Evolutionary conservation across 1,284 basidiomycete species (phyloP).

Genomic region (Melampsora larici-populina): DNA sequence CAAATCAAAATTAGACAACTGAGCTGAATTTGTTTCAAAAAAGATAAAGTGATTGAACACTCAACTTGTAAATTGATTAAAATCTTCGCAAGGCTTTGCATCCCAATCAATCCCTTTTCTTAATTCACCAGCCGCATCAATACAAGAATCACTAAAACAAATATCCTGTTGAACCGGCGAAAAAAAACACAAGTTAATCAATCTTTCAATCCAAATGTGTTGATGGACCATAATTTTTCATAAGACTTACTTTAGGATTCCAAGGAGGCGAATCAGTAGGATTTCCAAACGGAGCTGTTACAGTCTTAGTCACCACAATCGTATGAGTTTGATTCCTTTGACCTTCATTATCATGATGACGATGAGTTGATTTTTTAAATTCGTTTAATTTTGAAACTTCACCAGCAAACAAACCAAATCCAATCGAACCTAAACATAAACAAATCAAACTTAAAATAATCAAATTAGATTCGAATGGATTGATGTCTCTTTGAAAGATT

Average conservation of each 20-base stretch:
- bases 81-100: constrained; percentile 20
- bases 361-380: not conserved
- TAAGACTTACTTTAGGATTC: not conserved
- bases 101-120: constrained; percentile 15
- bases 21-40: not conserved
- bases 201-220: not conserved
- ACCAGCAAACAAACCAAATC: constrained; percentile 29
- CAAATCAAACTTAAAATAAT: constrained; percentile 13
- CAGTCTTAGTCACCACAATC: not conserved
- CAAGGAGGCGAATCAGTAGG: not conserved
- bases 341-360: no score
- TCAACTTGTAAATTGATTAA: constrained; percentile 19
- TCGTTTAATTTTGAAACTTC: not conserved
- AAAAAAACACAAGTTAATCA: not conserved
- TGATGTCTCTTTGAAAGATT: not conserved
- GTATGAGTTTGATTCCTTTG: not conserved
- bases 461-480: constrained; percentile 15
- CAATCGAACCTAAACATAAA: constrained; percentile 15
- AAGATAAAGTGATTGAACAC: constrained; percentile 5
- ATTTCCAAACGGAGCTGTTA: constrained; percentile 4
- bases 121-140: constrained; percentile 14
- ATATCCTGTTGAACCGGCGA: not conserved
- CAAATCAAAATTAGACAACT: not conserved
- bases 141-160: constrained; percentile 21
- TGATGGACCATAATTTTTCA: no score